Evolutionary conservation across 2,329 filamentous ascomycete genomes (phyloP), one percentile per base, ranked within the genome.

Genomic region (Lecanicillium sp.): DNA sequence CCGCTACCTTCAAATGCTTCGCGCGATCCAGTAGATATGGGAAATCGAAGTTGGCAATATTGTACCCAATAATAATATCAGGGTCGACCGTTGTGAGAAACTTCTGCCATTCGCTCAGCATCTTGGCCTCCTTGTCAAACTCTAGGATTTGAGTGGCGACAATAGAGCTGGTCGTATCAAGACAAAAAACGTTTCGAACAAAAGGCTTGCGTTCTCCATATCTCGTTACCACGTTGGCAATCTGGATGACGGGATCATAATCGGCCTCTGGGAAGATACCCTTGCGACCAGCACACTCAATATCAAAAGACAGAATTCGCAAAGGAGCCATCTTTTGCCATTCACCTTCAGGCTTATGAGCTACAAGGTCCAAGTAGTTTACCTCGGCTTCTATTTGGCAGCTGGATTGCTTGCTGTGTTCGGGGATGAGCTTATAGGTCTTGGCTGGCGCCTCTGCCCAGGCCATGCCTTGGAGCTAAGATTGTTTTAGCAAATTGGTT

Each of bases 311-410:
- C 33, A 98, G 64, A 33, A 95, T 83, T 44, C 92, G 80, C 4
- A 98, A 69, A 0, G 92, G 92, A 0, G 94, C 92, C 81, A 96
- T 95, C 64, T 95, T 98, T 19, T 87, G 86, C 88, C 90, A 98
- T 56, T 96, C 89, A 14, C 89, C 90, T 48, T 92, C 83, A 3
- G 89, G 80, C 35, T 85, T 78, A 59, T 96, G 90, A 9, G 92
- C 80, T 45, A 95, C 80, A 8, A 98, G 68, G 51, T 96, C 81
- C 42, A 70, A 68, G 53, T 94, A 95, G 57, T 83, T 80, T 40
- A 94, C 77, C 49, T 81, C 74, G 11, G 90, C 92, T 63, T 98
- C 92, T 47, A 98, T 94, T 61, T 98, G 92, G 58, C 92, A 96
- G 52, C 88, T 95, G 2, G 90, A 96, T 47, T 95, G 84, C 44